Percentiles rank a stretch among this genome's conserved stretches.
Evolutionary conservation across 1,139 yeast species (phyloP).

Genomic region (Candida mesenterica): DNA sequence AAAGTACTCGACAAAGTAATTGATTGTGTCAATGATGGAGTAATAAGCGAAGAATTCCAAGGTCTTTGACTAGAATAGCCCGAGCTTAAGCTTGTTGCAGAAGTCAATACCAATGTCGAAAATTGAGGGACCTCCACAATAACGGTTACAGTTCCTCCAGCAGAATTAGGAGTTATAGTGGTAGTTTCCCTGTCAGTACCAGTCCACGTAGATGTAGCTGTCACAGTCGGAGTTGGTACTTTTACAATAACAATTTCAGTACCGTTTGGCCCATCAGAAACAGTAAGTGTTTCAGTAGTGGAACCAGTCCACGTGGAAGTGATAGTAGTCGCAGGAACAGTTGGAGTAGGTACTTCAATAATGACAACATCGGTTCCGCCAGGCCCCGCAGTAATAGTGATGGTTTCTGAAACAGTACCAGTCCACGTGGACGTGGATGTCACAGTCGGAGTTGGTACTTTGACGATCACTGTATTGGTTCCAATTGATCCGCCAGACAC

Average conservation of each 20-base stretch:
- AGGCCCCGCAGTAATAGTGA: constrained; percentile 9
- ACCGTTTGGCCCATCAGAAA: constrained; percentile 9
- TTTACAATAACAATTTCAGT: constrained; percentile 17
- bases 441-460: constrained; percentile 7
- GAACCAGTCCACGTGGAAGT: constrained; percentile 12
- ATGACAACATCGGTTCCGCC: constrained; percentile 15
- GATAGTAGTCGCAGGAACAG: constrained; percentile 12
- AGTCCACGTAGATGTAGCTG: constrained; percentile 13
- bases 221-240: constrained; percentile 6
- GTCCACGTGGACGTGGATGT: constrained; percentile 9
- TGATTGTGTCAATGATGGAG: no score
- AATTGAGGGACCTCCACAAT: constrained; percentile 17
- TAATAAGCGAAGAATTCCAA: no score
- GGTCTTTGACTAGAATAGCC: no score
- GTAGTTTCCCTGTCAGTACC: constrained; percentile 9
- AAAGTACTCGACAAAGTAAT: no score
- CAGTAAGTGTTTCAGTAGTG: constrained; percentile 5
- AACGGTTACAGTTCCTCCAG: constrained; percentile 12
- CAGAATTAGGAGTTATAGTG: constrained; percentile 12
- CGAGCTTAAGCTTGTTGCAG: no score
- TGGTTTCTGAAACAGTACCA: constrained; percentile 5
- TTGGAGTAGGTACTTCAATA: constrained; percentile 15
- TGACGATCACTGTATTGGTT: constrained; percentile 11
- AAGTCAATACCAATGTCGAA: no score
- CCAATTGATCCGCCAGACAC: constrained; percentile 8